These are phyloP conservation scores for Quercus tomentella DNA, from an alignment of 331 rosid genomes.

Conservation along the genomic window DNA sequence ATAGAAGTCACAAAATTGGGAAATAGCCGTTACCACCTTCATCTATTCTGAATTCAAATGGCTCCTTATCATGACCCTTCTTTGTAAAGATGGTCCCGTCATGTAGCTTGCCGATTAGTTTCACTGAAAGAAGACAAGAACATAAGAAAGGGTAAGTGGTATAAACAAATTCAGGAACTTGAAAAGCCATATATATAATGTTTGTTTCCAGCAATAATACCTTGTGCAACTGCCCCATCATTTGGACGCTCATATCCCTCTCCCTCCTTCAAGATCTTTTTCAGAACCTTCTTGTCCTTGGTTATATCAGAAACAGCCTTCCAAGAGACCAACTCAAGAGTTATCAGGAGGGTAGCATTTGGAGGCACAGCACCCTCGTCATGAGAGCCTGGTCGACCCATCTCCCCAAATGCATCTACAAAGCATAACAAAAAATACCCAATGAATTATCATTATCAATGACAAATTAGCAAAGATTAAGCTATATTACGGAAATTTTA, in stretches of 20 bases:
- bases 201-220: slow-evolving; percentile 6
- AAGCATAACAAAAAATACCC: neutral
- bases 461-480: no score
- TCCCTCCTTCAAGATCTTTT: slow-evolving; percentile 73
- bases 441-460: neutral
- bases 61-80: slow-evolving; percentile 58
- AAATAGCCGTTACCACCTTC: slow-evolving; percentile 42
- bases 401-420: slow-evolving; percentile 89
- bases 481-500: no score
- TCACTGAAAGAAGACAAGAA: slow-evolving; percentile 39
- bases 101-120: slow-evolving; percentile 56
- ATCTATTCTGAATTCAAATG: slow-evolving; percentile 64
- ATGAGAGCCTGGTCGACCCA: slow-evolving; percentile 55
- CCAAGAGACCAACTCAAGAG: slow-evolving; percentile 85
- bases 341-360: slow-evolving; percentile 60
- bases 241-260: slow-evolving; percentile 85
- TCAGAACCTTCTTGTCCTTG: slow-evolving; percentile 60
- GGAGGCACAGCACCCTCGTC: slow-evolving; percentile 75
- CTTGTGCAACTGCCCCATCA: slow-evolving; percentile 83
- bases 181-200: neutral
- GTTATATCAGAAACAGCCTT: slow-evolving; percentile 68
- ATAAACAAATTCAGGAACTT: neutral
- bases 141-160: neutral
- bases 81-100: slow-evolving; percentile 57
- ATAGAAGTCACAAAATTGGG: neutral